Evolutionary conservation across 2,329 filamentous ascomycete species (phyloP).

Genomic region (Calonectria ilicicola): DNA sequence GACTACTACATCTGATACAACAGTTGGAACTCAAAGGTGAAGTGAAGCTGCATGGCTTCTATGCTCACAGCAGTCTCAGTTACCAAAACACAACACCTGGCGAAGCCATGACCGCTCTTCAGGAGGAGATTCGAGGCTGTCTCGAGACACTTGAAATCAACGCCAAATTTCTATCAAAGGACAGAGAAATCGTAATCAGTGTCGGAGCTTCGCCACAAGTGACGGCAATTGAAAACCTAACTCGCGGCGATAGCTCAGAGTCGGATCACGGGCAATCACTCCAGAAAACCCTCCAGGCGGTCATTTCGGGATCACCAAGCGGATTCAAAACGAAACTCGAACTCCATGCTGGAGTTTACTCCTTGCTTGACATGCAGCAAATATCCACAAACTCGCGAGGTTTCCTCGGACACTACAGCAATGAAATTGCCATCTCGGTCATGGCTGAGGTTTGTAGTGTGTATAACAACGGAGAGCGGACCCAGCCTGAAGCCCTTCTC

Average conservation of each 20-base stretch:
- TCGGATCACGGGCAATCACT: slow-evolving; percentile 18
- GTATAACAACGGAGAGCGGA: slow-evolving; percentile 57
- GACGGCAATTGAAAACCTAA: slow-evolving; percentile 42
- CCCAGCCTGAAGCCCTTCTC: slow-evolving; percentile 63
- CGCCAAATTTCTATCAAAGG: slow-evolving; percentile 17
- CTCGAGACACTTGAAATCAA: slow-evolving; percentile 37
- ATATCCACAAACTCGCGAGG: slow-evolving; percentile 64
- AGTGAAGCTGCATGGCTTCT: slow-evolving; percentile 40
- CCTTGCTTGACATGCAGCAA: slow-evolving; percentile 74
- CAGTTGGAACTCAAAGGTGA: slow-evolving; percentile 30
- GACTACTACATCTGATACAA: slow-evolving; percentile 52
- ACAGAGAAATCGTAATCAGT: slow-evolving; percentile 41
- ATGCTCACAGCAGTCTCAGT: slow-evolving; percentile 50
- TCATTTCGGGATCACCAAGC: not conserved
- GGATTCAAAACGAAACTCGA: slow-evolving; percentile 55
- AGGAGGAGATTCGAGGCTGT: slow-evolving; percentile 46
- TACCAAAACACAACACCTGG: slow-evolving; percentile 43
- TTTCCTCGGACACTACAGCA: slow-evolving; percentile 44
- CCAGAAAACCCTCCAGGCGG: not conserved
- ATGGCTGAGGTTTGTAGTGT: slow-evolving; percentile 72
- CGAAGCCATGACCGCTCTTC: slow-evolving; percentile 46
- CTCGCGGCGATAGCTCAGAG: rapidly evolving
- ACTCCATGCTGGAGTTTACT: slow-evolving; percentile 75
- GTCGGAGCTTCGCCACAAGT: slow-evolving; percentile 50
- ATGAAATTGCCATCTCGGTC: slow-evolving; percentile 67